A percentile compares a stretch with the other conserved stretches of the same genome.
These are phyloP conservation scores for Ogataea paraovalis DNA, from an alignment of 805 yeast genomes.

Conservation along the genomic window DNA sequence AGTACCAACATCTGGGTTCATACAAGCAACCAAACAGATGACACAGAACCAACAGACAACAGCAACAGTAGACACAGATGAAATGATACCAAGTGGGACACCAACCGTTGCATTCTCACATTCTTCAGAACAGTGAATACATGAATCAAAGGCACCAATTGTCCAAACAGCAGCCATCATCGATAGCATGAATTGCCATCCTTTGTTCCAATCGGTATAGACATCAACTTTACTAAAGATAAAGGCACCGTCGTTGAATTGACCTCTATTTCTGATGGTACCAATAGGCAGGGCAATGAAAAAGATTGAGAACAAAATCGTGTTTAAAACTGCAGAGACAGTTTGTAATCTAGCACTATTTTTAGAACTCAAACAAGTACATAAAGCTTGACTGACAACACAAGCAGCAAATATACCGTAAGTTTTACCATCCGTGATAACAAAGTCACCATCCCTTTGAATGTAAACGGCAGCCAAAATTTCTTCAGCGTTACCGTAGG, in stretches of 20 bases:
- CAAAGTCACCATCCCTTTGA: slow-evolving; percentile 50
- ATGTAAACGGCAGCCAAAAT: slow-evolving; percentile 54
- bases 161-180: slow-evolving; percentile 72
- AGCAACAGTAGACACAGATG: slow-evolving; percentile 56
- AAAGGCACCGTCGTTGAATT: slow-evolving; percentile 45
- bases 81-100: slow-evolving; percentile 61
- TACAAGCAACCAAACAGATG: slow-evolving; percentile 51
- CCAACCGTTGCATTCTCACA: slow-evolving; percentile 58
- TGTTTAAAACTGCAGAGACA: slow-evolving; percentile 51
- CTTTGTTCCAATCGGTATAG: slow-evolving; percentile 52
- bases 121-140: slow-evolving; percentile 72
- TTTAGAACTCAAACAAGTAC: slow-evolving; percentile 55
- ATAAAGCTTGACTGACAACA: slow-evolving; percentile 44
- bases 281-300: slow-evolving; percentile 67
- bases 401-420: slow-evolving; percentile 69
- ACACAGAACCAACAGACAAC: slow-evolving; percentile 54
- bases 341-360: slow-evolving; percentile 57
- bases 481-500: slow-evolving; percentile 64
- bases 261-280: slow-evolving; percentile 31
- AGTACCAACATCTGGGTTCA: slow-evolving; percentile 40
- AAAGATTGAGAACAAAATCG: slow-evolving; percentile 48
- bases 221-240: slow-evolving; percentile 54
- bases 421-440: slow-evolving; percentile 46
- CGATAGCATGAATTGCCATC: slow-evolving; percentile 45
- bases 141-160: slow-evolving; percentile 68